Base-by-base conservation (phyloP, 306 rosid genomes). In the Medicago lupulina region DNA sequence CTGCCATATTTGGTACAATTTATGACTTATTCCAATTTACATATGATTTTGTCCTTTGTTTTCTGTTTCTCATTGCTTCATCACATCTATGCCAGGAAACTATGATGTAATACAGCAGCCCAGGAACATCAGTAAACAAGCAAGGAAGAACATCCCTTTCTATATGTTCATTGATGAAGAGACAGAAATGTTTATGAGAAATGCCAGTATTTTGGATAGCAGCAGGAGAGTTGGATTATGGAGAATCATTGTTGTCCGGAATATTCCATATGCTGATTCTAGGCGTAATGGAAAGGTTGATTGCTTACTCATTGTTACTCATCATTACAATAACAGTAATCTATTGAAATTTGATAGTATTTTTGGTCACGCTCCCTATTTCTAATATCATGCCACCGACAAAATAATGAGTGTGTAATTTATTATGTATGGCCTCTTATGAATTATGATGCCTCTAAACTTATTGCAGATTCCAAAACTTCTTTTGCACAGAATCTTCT, bases 221-320 rank as follows among this genome's bases (percentile, higher is more conserved):
- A 84, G 86, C 73, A 92, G 83, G 79, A 86, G 70, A 84, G 86
- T 95, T 75, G 98, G 98, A 70, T 66, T 92, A 81, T 95, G 98
- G 97, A 95, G 92, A 87, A 87, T 92, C 84, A 85, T 95, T 62
- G 92, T 95, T 15, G 90, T 90, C 58, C 97, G 9, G 78, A 92
- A 90, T 43, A 44, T 92, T 76, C 97, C 98, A 36, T 92, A 90
- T 74, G 76, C 87, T 74, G 98, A 95, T 85, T 72, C 96, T 59
- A 86, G 98, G 76, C 98, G 98, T 64, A 95, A 95, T 53, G 98
- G 97, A 86, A 95, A 95, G 98, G 98, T 95, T 71, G 73, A 81
- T 76, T 76, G 34, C 70, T 50, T 67, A 19, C 58, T 2, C 65
- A 73, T 67, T 54, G 44, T 70, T 39, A 7, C 54, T 44, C 41